These are phyloP conservation scores for Xerocomellus intermedius DNA, from an alignment of 768 basidiomycete species.

Conservation along the genomic window DNA sequence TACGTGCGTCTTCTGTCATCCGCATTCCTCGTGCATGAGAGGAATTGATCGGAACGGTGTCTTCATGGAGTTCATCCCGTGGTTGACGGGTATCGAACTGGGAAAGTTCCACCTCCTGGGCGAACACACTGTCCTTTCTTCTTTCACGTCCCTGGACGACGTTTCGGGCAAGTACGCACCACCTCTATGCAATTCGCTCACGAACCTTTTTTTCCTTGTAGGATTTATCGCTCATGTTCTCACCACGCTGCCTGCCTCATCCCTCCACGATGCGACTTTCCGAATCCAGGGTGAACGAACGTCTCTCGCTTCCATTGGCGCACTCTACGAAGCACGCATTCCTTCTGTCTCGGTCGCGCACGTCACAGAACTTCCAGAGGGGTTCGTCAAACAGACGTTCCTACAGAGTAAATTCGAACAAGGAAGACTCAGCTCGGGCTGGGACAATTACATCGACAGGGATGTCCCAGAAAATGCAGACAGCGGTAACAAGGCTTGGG, in stretches of 20 bases:
- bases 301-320: constrained; percentile 25
- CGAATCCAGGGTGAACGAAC: constrained; percentile 38
- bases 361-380: constrained; percentile 18
- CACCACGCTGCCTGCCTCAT: constrained; percentile 27
- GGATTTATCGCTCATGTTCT: constrained; percentile 37
- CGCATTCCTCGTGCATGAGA: neutral
- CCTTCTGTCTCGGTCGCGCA: constrained; percentile 22
- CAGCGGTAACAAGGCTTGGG: constrained; percentile 34
- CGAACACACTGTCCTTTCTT: constrained; percentile 29
- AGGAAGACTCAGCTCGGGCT: constrained; percentile 29
- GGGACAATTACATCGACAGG: constrained; percentile 18
- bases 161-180: constrained; percentile 30
- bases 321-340: constrained; percentile 25
- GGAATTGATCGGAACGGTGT: constrained; percentile 30
- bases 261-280: constrained; percentile 32
- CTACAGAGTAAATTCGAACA: constrained; percentile 30
- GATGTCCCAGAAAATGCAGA: constrained; percentile 32
- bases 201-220: constrained; percentile 7
- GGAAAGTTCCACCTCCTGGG: constrained; percentile 35
- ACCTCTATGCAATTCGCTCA: neutral
- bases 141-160: constrained; percentile 34
- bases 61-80: constrained; percentile 33
- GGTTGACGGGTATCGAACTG: constrained; percentile 26
- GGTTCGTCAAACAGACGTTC: constrained; percentile 29
- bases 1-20: constrained; percentile 24